Conservation (phyloP, 2,329 filamentous ascomycete genomes). For the Xylariaceae sp. region DNA sequence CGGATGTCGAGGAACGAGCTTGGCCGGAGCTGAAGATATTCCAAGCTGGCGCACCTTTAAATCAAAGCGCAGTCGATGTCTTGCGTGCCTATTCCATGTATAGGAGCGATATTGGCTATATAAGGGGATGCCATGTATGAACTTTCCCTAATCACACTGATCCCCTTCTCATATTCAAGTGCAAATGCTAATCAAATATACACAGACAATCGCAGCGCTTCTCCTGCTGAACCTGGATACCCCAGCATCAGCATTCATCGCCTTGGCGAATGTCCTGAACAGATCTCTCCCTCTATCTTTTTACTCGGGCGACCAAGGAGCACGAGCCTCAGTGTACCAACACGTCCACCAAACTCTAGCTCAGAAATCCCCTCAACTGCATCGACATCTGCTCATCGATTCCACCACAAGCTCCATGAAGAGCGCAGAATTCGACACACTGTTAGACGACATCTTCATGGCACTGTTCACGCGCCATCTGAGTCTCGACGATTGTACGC, state of each 20-base stretch:
- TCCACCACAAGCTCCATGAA: conserved; percentile 42
- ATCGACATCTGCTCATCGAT: conserved; percentile 54
- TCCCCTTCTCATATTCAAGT: not conserved
- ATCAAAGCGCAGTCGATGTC: conserved; percentile 63
- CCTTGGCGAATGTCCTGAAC: conserved; percentile 55
- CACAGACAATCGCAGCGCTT: conserved; percentile 60
- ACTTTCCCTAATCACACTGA: not conserved
- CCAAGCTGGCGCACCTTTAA: conserved; percentile 57
- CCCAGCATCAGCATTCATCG: conserved; percentile 14
- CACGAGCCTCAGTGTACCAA: conserved; percentile 63
- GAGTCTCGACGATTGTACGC: conserved; percentile 62
- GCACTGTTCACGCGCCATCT: conserved; percentile 59
- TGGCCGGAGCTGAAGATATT: conserved; percentile 72
- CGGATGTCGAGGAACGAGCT: conserved; percentile 58
- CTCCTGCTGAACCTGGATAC: conserved; percentile 19
- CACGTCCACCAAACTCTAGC: conserved; percentile 62
- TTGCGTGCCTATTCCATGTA: conserved; percentile 78
- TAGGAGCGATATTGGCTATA: conserved; percentile 72
- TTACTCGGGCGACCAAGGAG: conserved; percentile 63
- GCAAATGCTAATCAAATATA: conserved; percentile 17
- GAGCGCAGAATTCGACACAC: conserved; percentile 44
- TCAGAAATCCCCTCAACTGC: conserved; percentile 58
- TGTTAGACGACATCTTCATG: conserved; percentile 56
- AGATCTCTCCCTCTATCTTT: conserved; percentile 52
- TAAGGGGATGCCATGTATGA: conserved; percentile 68